Base-by-base conservation (phyloP, 164 flowering plant genomes). In the Macadamia integrifolia region DNA sequence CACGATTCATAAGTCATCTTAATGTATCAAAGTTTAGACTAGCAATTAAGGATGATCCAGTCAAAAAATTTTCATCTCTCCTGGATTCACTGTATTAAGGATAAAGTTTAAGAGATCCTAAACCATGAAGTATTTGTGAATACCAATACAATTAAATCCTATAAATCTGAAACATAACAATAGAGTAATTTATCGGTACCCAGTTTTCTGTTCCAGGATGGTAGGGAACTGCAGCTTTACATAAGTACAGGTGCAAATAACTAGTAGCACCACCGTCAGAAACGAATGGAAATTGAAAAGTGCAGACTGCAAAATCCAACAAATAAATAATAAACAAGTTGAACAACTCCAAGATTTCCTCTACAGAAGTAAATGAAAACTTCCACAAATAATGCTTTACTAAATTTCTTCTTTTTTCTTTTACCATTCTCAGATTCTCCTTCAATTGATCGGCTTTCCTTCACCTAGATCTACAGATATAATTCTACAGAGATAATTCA, bases 261-360 rank as follows among this genome's bases (percentile, higher is more conserved):
- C 88, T 44, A 91, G 65, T 65, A 91, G 74, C 70, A 91, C 90
- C 57, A 91, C 92, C 23, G 91, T 81, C 55, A 91, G 74, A 75
- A 91, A 91, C 18, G 97, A 91, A 69, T 91, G 91, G 85, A 91
- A 88, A 82, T 88, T 88, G 86, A 91, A 91, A 42, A 91, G 87
- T 4, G 97, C 94, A 18, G 97, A 91, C 97, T 91, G 87, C 46
- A 30, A 60, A 62, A 73, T 23, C 57, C 57, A 53, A 17, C 15
- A 53, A 53, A 14, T 12, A 14, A 14, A 53, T 14, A 53, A 14
- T 11, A 53, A 14, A 14, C 18, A 14, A 35, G 40, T 35, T 35
- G 40, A 35, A 35, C n/a, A 53, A 53, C 18, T 53, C 57, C 13
- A 3, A 14, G 13, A 14, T 53, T 53, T 12, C 14, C n/a, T 53